Evolutionary conservation across 2,329 filamentous ascomycete genomes (phyloP).

Genomic region (Bertia moriformis): DNA sequence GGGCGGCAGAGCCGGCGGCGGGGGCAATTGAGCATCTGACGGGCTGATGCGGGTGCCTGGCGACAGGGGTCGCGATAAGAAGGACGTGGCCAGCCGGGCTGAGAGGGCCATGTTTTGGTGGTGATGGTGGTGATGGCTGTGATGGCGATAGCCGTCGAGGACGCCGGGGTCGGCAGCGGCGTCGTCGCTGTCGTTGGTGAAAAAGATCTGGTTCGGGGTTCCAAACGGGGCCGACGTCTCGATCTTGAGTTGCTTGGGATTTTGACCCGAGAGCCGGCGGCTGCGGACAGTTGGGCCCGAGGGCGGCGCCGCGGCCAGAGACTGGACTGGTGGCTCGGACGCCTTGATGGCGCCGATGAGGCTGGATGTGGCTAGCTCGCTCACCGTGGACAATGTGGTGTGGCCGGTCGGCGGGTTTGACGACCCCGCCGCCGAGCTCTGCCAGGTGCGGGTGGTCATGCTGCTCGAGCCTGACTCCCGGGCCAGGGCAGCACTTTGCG

Average conservation of each 20-base stretch:
- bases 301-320: slow-evolving; percentile 17
- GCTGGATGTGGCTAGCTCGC: no score
- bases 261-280: slow-evolving; percentile 67
- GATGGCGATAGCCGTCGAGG: not conserved
- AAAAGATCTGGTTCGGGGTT: not conserved
- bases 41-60: not conserved
- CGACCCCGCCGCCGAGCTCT: slow-evolving; percentile 66
- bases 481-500: slow-evolving; percentile 51
- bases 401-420: no score
- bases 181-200: not conserved
- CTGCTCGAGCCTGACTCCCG: slow-evolving; percentile 73
- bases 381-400: not conserved
- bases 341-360: slow-evolving; percentile 6
- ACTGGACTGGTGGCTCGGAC: slow-evolving; percentile 20
- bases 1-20: no score
- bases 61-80: not conserved
- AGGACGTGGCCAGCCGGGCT: no score
- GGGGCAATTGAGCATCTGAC: not conserved
- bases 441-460: slow-evolving; percentile 65
- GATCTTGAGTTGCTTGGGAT: slow-evolving; percentile 73
- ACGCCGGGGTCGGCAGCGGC: no score
- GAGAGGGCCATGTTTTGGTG: no score
- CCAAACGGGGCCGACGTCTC: slow-evolving; percentile 42
- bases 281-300: slow-evolving; percentile 45
- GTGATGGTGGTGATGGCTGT: no score